Conservation (phyloP, 129 eudicot genomes). For the Centrapalus pauciflorus region DNA sequence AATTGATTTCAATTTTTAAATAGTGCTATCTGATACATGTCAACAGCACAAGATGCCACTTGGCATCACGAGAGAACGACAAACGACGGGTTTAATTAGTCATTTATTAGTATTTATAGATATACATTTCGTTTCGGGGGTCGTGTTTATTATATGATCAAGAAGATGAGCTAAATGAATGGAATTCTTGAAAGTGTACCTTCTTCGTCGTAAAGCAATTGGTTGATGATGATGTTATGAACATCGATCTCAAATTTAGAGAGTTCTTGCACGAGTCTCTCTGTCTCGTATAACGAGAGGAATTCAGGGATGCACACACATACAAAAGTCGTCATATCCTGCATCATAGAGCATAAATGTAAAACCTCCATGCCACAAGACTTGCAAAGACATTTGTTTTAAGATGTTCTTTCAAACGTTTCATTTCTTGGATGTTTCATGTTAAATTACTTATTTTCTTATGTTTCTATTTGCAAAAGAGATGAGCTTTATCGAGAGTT, state of each 20-base stretch:
- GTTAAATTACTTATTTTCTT: not conserved
- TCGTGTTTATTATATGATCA: not conserved
- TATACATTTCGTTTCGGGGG: not conserved
- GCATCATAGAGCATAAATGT: conserved; percentile 18
- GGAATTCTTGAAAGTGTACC: conserved; percentile 40
- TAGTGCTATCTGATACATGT: too few species aligned
- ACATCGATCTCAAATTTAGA: conserved; percentile 90
- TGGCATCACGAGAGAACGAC: too few species aligned
- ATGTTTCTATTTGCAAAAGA: too few species aligned
- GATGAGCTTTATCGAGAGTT: too few species aligned
- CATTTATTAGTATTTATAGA: too few species aligned
- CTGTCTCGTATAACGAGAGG: conserved; percentile 95
- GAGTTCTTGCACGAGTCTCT: conserved; percentile 93
- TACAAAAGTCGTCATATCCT: conserved; percentile 94
- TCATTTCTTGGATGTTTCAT: not conserved
- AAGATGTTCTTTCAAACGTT: not conserved
- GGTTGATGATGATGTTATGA: conserved; percentile 90
- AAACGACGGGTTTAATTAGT: too few species aligned
- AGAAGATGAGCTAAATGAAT: not conserved
- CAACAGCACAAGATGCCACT: too few species aligned
- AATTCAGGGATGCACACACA: conserved; percentile 99
- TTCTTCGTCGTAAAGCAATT: conserved; percentile 93
- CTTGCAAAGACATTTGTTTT: not conserved
- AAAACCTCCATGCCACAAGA: not conserved
- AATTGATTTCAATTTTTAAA: too few species aligned